Evolutionary conservation across 768 basidiomycete genomes (phyloP), one percentile per base, ranked within the genome.

Genomic region (Boletus insuetus): DNA sequence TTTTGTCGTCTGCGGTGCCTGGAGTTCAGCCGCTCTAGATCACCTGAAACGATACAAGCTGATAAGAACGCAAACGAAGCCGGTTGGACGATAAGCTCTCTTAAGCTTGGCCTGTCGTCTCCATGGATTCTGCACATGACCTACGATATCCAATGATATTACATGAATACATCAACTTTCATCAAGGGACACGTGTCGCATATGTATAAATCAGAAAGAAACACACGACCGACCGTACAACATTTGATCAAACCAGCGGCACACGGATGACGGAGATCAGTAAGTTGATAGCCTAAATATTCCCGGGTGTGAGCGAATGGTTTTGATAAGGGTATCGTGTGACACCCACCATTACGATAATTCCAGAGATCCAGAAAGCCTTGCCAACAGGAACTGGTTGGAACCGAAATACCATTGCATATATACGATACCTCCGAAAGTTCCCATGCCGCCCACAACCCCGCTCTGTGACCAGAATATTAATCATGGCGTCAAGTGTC

Each of bases 391-490:
- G 54, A 20, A 32, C 20, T 11, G 54, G 48, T 39, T 55, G 54
- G 48, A 49, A 49, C 19, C 54, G 47, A 37, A 55, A 55, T 19
- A 83, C 63, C 0, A 82, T 58, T 1, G 80, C 78, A 38, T 77
- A 82, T n/a, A n/a, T 24, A 78, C 55, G 45, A 82, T 68, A 4
- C 82, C 82, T 4, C 82, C 78, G 46, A 79, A 14, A 69, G 69
- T 67, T 49, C 74, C 77, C 53, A 71, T 61, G 2, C 60, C 66
- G 16, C 79, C 74, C 37, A 77, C 79, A 50, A 74, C 69, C 42
- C 68, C 78, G 49, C 60, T 73, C 58, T 69, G 50, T 17, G 16
- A 16, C 6, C 8, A 9, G 26, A 29, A 29, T 29, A 9, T 17
- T 1, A 16, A 44, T n/a, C n/a, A n/a, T 13, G 13, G 17, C 6